phyloP scores from a whole-genome alignment of 2,329 filamentous ascomycete species.

The Cladosporium sp. region DNA sequence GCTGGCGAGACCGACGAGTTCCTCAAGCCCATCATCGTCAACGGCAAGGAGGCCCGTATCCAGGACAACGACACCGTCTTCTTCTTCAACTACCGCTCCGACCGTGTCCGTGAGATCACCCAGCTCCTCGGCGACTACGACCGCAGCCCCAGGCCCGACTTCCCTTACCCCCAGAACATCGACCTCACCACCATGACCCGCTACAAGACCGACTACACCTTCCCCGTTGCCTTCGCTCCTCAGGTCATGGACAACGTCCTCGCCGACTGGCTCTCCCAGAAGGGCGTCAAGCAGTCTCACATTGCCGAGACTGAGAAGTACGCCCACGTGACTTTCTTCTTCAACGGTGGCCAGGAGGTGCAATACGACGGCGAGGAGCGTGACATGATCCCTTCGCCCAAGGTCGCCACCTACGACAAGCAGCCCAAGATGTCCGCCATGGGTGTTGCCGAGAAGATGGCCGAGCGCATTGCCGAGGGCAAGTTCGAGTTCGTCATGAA shows the following conservation, averaged over 20 bases:
- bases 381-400: slow-evolving; percentile 92
- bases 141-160: slow-evolving; percentile 85
- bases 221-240: slow-evolving; percentile 87
- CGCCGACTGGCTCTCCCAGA: slow-evolving; percentile 91
- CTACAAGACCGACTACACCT: slow-evolving; percentile 94
- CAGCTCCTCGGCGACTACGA: slow-evolving; percentile 91
- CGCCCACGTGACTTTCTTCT: slow-evolving; percentile 99
- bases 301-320: slow-evolving; percentile 99
- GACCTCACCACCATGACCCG: slow-evolving; percentile 93
- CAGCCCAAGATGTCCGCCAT: slow-evolving; percentile 95
- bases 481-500: slow-evolving; percentile 98
- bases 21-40: slow-evolving; percentile 94
- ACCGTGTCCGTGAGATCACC: slow-evolving; percentile 93
- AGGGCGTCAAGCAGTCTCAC: slow-evolving; percentile 89
- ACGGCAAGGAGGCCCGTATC: slow-evolving; percentile 80
- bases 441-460: slow-evolving; percentile 83
- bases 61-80: slow-evolving; percentile 93
- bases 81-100: slow-evolving; percentile 99
- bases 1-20: slow-evolving; percentile 94
- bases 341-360: slow-evolving; percentile 98
- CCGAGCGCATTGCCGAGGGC: slow-evolving; percentile 79
- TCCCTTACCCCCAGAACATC: slow-evolving; percentile 88
- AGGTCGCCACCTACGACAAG: slow-evolving; percentile 92
- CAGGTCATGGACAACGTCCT: slow-evolving; percentile 98
- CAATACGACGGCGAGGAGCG: slow-evolving; percentile 88